Evolutionary conservation across 73 alveolate species (phyloP).

Genomic region (Effrenium voratum): DNA sequence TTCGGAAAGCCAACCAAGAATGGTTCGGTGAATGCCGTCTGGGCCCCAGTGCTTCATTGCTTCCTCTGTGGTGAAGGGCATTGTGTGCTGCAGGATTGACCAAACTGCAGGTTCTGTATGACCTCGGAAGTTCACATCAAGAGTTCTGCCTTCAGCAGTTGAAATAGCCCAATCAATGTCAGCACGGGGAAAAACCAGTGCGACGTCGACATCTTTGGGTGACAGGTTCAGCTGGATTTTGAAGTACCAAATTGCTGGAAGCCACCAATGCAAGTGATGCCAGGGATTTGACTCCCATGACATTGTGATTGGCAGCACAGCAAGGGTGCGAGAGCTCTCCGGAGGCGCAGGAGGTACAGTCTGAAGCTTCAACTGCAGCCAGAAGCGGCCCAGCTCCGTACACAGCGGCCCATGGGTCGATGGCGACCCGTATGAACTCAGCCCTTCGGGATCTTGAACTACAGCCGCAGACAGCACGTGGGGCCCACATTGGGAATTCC

Average conservation of each 20-base stretch:
- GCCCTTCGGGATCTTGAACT: neutral
- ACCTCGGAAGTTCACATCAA: conserved; percentile 20
- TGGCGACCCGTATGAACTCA: too few species aligned
- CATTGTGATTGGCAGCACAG: conserved; percentile 64
- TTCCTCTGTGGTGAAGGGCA: neutral
- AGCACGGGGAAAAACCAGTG: conserved; percentile 50
- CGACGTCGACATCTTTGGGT: neutral
- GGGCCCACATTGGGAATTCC: conserved; percentile 66
- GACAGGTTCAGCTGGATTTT: conserved; percentile 11
- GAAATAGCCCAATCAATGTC: conserved; percentile 39
- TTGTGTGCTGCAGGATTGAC: conserved; percentile 42
- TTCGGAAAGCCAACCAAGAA: conserved; percentile 42
- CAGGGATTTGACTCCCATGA: conserved; percentile 86
- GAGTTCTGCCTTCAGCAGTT: conserved; percentile 33
- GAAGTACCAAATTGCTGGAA: conserved; percentile 31
- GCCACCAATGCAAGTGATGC: conserved; percentile 93
- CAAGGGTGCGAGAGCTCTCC: neutral
- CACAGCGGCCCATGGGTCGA: conserved; percentile 41
- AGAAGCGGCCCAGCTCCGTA: conserved; percentile 77
- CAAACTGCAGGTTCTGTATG: conserved; percentile 48
- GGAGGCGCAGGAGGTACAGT: neutral
- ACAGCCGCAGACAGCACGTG: neutral
- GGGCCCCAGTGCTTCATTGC: conserved; percentile 3
- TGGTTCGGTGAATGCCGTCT: conserved; percentile 10
- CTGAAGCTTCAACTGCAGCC: conserved; percentile 39